Conservation (phyloP, 306 rosid genomes). For the Hippophae tibetana region DNA sequence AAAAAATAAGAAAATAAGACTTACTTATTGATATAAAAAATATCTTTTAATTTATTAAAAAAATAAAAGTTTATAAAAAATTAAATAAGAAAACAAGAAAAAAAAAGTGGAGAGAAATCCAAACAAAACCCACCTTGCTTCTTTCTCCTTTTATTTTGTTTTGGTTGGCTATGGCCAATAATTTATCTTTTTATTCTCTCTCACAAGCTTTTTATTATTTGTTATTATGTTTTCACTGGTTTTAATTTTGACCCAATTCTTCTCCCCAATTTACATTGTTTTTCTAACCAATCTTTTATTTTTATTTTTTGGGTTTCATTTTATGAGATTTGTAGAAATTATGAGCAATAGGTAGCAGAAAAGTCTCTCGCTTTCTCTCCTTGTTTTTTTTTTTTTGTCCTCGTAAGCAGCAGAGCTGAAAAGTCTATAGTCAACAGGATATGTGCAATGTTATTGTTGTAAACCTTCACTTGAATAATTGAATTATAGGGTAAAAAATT, state of each 20-base stretch:
- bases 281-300: background rate
- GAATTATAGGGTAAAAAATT: conserved; percentile 15
- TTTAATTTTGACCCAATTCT: conserved; percentile 10
- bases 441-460: conserved; percentile 45
- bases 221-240: background rate
- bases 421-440: conserved; percentile 57
- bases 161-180: conserved; percentile 13
- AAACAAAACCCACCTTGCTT: conserved; percentile 32
- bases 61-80: background rate
- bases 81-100: background rate
- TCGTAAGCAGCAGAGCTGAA: conserved; percentile 17
- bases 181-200: conserved; percentile 22
- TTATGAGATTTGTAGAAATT: too few relatives aligned
- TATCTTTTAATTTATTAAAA: too few relatives aligned
- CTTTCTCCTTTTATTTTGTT: conserved; percentile 21
- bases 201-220: conserved; percentile 4
- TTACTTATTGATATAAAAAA: too few relatives aligned
- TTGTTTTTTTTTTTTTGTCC: background rate
- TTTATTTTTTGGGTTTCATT: conserved; percentile 22
- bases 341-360: too few relatives aligned
- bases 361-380: too few relatives aligned
- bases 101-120: conserved; percentile 23
- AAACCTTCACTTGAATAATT: conserved; percentile 17
- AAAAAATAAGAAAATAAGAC: background rate
- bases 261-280: conserved; percentile 14